Evolutionary conservation across 2,329 filamentous ascomycete genomes (phyloP), one percentile per base, ranked within the genome.

Genomic region (Cladophialophora immunda): DNA sequence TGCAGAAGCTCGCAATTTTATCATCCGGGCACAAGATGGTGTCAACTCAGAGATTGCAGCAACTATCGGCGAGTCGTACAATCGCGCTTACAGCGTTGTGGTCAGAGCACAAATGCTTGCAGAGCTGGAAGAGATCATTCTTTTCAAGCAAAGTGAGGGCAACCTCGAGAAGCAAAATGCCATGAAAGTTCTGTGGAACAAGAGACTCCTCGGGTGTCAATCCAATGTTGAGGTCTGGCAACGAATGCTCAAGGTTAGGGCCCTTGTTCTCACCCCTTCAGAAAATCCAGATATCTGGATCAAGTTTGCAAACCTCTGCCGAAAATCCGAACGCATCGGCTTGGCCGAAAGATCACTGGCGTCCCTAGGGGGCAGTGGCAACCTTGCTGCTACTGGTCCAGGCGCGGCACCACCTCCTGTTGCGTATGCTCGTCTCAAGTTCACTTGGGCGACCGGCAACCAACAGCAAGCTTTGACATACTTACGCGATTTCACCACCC

Each of bases 281-380:
- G 94, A 99, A 77, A 97, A 97, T 75, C 93, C 97, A 84, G 92
- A 97, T 75, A 99, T 99, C 93, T 97, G 94, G 89, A 98, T 99
- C 83, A 99, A 99, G 78, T 99, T 97, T 77, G 92, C 95, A 74
- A 99, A 98, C 74, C 87, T 99, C 5, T 99, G 96, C 79, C 92
- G 96, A 74, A 99, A 99, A 79, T 97, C 94, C 53, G 92, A 93
- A 65, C 91, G 95, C 32, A 94, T 94, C 85, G 94, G 95, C 9
- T 86, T 99, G 57, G 95, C 95, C 0, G 95, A 99, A 81, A 96
- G 97, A 81, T 96, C 94, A 11, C 83, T 99, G 61, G 94, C 95
- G 77, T 92, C 93, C 68, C 84, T 99, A n/a, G 90, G 97, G 64
- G 91, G 90, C 30, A 88, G 85, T 56, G 67, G 68, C 36, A 66